Evolutionary conservation across 371 early-diverging fungal genomes (phyloP).

Genomic region (Mortierella polycephala): DNA sequence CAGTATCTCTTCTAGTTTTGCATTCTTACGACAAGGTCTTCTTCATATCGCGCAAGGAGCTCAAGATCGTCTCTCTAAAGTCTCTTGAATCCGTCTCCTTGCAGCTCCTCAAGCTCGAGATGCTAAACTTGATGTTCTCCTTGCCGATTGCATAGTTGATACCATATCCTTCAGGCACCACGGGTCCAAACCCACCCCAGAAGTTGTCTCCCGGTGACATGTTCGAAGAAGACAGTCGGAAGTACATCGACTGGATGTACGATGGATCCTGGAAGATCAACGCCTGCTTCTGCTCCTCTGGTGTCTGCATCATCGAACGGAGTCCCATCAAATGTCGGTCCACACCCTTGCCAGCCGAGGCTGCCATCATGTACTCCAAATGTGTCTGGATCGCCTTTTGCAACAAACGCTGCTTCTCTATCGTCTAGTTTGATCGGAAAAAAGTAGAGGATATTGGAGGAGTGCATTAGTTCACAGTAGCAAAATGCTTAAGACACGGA

Average conservation of each 20-base stretch:
- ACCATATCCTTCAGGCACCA: slow-evolving; percentile 84
- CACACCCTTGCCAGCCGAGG: slow-evolving; percentile 71
- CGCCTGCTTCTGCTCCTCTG: slow-evolving; percentile 62
- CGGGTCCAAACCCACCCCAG: slow-evolving; percentile 86
- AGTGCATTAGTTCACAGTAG: not conserved
- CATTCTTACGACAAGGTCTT: slow-evolving; percentile 29
- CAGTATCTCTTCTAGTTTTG: not conserved
- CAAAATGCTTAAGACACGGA: no score
- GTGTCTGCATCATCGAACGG: slow-evolving; percentile 62
- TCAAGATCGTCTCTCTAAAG: slow-evolving; percentile 66
- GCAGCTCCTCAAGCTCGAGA: slow-evolving; percentile 70
- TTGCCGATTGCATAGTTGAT: slow-evolving; percentile 89
- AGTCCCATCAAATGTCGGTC: slow-evolving; percentile 88
- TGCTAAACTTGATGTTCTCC: slow-evolving; percentile 81
- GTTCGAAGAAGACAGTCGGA: slow-evolving; percentile 78
- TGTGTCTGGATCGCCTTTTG: slow-evolving; percentile 72
- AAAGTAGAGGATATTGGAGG: not conserved
- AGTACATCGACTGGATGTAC: slow-evolving; percentile 69
- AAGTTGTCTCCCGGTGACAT: slow-evolving; percentile 78
- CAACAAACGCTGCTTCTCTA: slow-evolving; percentile 67
- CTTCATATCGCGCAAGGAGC: slow-evolving; percentile 68
- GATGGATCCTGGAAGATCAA: slow-evolving; percentile 76
- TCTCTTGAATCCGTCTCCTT: slow-evolving; percentile 60
- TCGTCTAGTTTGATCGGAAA: slow-evolving; percentile 55
- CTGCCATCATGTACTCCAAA: slow-evolving; percentile 71